phyloP scores from a whole-genome alignment of 2,329 filamentous ascomycete genomes.

The Aspergillus sp. region DNA sequence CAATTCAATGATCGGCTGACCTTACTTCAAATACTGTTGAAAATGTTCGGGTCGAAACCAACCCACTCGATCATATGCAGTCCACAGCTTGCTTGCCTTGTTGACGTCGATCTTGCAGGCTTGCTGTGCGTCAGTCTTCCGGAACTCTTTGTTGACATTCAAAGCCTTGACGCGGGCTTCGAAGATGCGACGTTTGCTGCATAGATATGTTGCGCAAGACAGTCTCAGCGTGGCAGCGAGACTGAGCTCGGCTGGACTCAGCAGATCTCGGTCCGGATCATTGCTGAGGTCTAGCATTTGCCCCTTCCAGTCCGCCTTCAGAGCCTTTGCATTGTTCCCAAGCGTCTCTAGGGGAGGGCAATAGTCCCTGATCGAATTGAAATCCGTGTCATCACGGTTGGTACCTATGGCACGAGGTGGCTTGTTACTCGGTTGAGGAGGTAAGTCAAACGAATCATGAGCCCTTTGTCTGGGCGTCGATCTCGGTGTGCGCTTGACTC shows the following conservation, averaged over 20 bases:
- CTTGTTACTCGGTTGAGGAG: constrained; percentile 39
- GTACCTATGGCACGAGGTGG: constrained; percentile 49
- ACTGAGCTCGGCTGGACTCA: constrained; percentile 75
- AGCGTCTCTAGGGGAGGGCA: constrained; percentile 69
- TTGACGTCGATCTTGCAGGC: constrained; percentile 99
- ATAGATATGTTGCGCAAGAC: constrained; percentile 83
- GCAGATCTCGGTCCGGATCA: constrained; percentile 67
- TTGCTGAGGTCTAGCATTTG: constrained; percentile 71
- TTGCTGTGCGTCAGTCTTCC: constrained; percentile 93
- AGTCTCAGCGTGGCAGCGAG: constrained; percentile 78
- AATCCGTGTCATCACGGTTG: constrained; percentile 81
- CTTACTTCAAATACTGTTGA: constrained; percentile 38
- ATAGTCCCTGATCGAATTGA: constrained; percentile 67
- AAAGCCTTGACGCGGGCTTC: constrained; percentile 67
- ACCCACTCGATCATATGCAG: constrained; percentile 80
- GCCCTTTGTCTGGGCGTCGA: constrained; percentile 41
- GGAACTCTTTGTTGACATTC: constrained; percentile 74
- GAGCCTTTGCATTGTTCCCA: constrained; percentile 63
- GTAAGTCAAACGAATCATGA: constrained; percentile 38
- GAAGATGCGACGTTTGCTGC: constrained; percentile 91
- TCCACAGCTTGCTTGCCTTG: constrained; percentile 91
- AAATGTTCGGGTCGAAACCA: constrained; percentile 67
- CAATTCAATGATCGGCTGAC: no score
- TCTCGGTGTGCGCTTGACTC: constrained; percentile 41
- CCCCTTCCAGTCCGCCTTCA: constrained; percentile 88